Evolutionary conservation across 2,329 filamentous ascomycete genomes (phyloP).

Genomic region (Bimuria novae-zelandiae): DNA sequence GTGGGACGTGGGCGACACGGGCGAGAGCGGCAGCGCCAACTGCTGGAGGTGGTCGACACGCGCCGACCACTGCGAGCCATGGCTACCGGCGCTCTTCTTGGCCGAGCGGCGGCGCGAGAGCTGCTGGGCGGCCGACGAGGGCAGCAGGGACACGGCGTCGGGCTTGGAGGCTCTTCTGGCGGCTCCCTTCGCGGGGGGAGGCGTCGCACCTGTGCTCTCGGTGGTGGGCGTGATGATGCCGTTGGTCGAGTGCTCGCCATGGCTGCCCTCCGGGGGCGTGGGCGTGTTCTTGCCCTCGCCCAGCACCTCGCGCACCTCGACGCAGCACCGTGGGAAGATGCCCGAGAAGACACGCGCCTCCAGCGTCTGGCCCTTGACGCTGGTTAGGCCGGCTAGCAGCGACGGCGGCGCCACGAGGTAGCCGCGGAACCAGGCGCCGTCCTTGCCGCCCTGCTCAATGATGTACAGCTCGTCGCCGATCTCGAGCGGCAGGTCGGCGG

Average conservation of each 20-base stretch:
- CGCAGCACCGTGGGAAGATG: constrained; percentile 92
- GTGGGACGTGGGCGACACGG: constrained; percentile 51
- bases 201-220: constrained; percentile 42
- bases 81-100: constrained; percentile 41
- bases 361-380: constrained; percentile 86
- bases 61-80: constrained; percentile 45
- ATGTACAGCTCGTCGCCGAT: constrained; percentile 99
- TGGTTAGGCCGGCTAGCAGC: constrained; percentile 87
- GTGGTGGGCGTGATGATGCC: constrained; percentile 46
- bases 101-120: constrained; percentile 35
- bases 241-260: constrained; percentile 25
- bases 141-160: constrained; percentile 31
- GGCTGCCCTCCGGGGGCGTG: constrained; percentile 13
- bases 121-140: constrained; percentile 29
- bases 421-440: constrained; percentile 91
- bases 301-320: constrained; percentile 91
- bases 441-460: constrained; percentile 86
- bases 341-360: constrained; percentile 98
- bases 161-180: constrained; percentile 28
- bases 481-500: constrained; percentile 92
- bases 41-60: constrained; percentile 47
- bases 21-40: constrained; percentile 45
- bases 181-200: constrained; percentile 23
- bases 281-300: constrained; percentile 57
- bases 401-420: constrained; percentile 95